Base-by-base conservation (phyloP, 306 rosid genomes). In the Quercus suber region DNA sequence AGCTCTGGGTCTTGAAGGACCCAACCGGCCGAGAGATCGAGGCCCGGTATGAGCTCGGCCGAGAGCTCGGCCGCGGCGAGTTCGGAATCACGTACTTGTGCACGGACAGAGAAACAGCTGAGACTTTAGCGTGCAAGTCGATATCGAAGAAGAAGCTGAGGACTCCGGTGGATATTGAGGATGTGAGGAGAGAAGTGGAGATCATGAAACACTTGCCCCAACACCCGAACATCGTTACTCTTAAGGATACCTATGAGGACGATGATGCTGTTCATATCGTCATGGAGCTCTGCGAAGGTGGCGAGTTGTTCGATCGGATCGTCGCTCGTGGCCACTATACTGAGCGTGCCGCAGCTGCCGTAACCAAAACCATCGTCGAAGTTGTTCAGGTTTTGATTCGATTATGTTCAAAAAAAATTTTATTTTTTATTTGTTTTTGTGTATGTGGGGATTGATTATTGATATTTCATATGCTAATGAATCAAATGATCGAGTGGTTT, bases 251-350 rank as follows among this genome's bases (percentile, higher is more conserved):
- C 0, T 96, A 85, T 6, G 99, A 96, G 74, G 99, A 96, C 45
- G 97, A 91, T 52, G 73, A 73, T 73, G 97, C 91, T 4, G 99
- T 96, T 30, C 99, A 96, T 45, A 87, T 96, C n/a, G 99, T 96
- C 17, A 96, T 96, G 99, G 99, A 96, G 91, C 86, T 96, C 20
- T 96, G 99, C 21, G 99, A 93, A 55, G 99, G 99, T 0, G 99
- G 99, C 0, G 99, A 96, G 57, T 80, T 96, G 74, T 96, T 96
- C 30, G 99, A 96, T 76, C 88, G 99, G 77, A 96, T 96, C 75
- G 99, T 96, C 1, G 89, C 98, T 1, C 81, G 99, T 5, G 99
- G 99, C 0, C 99, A 96, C 69, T 96, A 96, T 84, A 93, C 97
- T 0, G 99, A 96, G 82, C 91, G 99, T 7, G 98, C 99, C 0